Conservation (phyloP, 2,329 filamentous ascomycete genomes). For the Curvularia lunata region DNA sequence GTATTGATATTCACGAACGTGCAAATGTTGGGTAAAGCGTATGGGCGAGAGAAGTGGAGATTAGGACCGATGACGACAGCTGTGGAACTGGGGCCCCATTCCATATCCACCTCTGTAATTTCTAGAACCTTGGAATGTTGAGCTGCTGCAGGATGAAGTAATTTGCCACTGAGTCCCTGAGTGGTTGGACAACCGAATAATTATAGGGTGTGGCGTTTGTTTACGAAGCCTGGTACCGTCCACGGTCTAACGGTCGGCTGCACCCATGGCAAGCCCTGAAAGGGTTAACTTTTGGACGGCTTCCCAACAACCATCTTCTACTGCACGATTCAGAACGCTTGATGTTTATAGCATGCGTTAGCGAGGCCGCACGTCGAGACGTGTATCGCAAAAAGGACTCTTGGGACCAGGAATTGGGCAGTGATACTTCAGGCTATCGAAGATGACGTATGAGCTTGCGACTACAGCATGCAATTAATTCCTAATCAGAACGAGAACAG, state of each 20-base stretch:
- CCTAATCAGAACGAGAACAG: neutral
- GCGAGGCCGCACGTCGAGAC: neutral
- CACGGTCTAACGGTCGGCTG: neutral
- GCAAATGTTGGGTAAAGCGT: neutral
- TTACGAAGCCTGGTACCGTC: slow-evolving; percentile 1
- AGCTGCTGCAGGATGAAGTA: slow-evolving; percentile 14
- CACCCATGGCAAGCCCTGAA: neutral
- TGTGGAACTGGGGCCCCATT: slow-evolving; percentile 8
- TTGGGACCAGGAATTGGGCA: neutral
- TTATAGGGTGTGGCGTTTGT: neutral
- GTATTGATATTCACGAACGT: slow-evolving; percentile 14
- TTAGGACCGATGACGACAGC: slow-evolving; percentile 3
- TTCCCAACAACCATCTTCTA: slow-evolving; percentile 1
- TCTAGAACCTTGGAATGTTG: slow-evolving; percentile 12
- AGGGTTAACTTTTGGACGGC: slow-evolving; percentile 1
- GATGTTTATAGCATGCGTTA: neutral
- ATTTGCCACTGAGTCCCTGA: neutral
- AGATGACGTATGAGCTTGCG: neutral
- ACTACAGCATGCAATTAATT: neutral
- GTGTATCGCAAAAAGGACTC: neutral
- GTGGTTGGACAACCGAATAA: neutral
- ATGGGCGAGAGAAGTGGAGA: neutral
- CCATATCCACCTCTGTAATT: neutral
- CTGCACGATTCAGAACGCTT: slow-evolving; percentile 8
- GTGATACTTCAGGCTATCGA: neutral